A percentile compares a stretch with the other conserved stretches of the same genome.
Conservation (phyloP, 129 eudicot genomes). For the Cynara cardunculus region DNA sequence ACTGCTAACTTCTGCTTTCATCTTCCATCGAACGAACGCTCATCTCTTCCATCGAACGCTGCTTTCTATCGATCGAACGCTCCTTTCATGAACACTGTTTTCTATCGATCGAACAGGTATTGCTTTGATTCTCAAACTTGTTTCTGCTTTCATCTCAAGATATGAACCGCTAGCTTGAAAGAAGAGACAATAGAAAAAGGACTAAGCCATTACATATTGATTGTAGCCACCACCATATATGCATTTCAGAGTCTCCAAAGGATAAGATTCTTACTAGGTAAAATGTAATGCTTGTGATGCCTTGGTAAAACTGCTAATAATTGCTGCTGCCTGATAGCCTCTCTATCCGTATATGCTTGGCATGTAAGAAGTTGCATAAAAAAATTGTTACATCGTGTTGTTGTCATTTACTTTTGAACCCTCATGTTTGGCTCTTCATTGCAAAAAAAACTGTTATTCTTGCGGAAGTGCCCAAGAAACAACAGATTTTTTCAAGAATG, state of each 20-base stretch:
- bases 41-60: too few relatives aligned
- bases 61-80: too few relatives aligned
- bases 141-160: too few relatives aligned
- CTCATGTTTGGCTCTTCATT: neutral
- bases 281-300: constrained; percentile 93
- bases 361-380: constrained; percentile 86
- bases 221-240: too few relatives aligned
- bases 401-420: constrained; percentile 6
- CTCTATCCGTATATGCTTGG: constrained; percentile 84
- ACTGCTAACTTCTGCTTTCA: too few relatives aligned
- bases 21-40: too few relatives aligned
- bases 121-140: too few relatives aligned
- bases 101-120: too few relatives aligned
- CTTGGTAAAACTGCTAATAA: constrained; percentile 79
- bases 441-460: neutral
- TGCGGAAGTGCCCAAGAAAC: neutral
- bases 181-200: neutral
- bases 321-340: constrained; percentile 98
- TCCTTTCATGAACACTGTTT: too few relatives aligned
- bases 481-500: neutral
- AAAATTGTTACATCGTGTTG: neutral
- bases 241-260: neutral
- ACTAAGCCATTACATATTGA: neutral
- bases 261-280: constrained; percentile 66
- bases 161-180: constrained; percentile 53